These are phyloP conservation scores for Creolimax fragrantissima DNA, from an alignment of 78 protist genomes.

Conservation along the genomic window DNA sequence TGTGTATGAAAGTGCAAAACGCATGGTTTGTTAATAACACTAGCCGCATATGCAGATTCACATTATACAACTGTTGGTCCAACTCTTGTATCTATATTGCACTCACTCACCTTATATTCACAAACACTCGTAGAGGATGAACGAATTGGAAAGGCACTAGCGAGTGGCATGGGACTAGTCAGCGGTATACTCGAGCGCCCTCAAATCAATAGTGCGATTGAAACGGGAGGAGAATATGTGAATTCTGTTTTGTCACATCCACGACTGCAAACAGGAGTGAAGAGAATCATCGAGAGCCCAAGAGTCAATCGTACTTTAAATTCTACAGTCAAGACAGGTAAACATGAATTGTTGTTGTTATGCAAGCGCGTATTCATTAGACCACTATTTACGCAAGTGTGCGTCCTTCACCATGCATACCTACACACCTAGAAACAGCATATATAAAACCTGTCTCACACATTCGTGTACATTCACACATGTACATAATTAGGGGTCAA, in stretches of 20 bases:
- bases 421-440: too few species aligned
- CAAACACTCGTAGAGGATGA: neutral
- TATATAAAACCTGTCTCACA: too few species aligned
- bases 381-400: too few species aligned
- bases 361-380: too few species aligned
- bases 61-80: too few species aligned
- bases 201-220: neutral
- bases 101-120: neutral
- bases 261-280: neutral
- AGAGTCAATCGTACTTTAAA: neutral
- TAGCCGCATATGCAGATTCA: too few species aligned
- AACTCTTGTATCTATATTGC: too few species aligned
- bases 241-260: neutral
- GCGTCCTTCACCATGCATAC: too few species aligned
- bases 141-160: neutral
- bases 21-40: neutral
- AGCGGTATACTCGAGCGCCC: neutral
- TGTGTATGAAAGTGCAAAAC: neutral
- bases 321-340: neutral
- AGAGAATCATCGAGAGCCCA: neutral
- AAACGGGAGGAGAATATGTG: neutral
- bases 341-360: too few species aligned
- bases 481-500: neutral
- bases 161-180: neutral
- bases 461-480: too few species aligned